phyloP scores from a whole-genome alignment of 371 early-diverging fungal genomes.

The Amoeboaphelidium protococcarum region DNA sequence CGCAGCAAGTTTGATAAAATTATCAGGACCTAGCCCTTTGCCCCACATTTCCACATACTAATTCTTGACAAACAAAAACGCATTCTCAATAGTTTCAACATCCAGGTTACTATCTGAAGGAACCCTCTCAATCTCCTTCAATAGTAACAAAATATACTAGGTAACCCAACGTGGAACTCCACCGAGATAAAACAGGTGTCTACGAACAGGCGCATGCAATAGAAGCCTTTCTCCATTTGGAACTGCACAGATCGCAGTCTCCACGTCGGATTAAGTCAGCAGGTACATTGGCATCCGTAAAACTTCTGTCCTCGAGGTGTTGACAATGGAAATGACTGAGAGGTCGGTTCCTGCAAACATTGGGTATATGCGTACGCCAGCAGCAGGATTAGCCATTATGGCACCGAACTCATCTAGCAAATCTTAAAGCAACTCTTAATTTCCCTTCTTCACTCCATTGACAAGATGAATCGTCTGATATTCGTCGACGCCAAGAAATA shows the following conservation, averaged over 20 bases:
- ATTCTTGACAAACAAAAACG: background rate
- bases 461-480: background rate
- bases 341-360: background rate
- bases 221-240: background rate
- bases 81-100: background rate
- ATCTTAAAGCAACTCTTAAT: background rate
- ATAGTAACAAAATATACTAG: background rate
- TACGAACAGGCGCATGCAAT: background rate
- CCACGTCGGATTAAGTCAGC: background rate
- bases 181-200: constrained; percentile 1
- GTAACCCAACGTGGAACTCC: constrained; percentile 1
- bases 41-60: background rate
- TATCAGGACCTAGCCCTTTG: background rate
- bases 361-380: background rate
- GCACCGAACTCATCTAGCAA: background rate
- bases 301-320: background rate
- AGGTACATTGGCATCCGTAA: background rate
- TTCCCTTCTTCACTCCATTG: background rate
- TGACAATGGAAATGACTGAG: background rate
- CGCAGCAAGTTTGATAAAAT: constrained; percentile 1
- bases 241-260: background rate
- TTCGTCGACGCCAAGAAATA: background rate
- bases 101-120: too few relatives aligned
- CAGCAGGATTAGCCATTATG: background rate
- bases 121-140: background rate